Evolutionary conservation across 805 yeast genomes (phyloP).

Genomic region (Brettanomyces nanus): DNA sequence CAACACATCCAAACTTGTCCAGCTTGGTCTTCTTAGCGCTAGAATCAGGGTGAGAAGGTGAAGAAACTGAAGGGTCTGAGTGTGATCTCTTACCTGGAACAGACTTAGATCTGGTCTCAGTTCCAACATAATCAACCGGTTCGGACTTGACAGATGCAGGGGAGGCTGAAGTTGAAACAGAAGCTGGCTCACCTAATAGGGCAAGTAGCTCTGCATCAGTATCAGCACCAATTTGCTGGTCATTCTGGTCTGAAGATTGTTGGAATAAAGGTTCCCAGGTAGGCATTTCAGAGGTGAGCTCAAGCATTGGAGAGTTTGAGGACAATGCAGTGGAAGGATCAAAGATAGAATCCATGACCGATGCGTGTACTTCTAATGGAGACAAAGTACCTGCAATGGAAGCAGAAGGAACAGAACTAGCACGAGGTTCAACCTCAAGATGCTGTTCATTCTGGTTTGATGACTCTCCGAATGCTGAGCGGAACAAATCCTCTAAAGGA

Average conservation of each 20-base stretch:
- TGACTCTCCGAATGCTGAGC: not conserved
- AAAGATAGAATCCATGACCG: constrained; percentile 45
- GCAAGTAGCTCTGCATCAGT: constrained; percentile 2
- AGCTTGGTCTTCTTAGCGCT: constrained; percentile 25
- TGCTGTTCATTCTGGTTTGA: not conserved
- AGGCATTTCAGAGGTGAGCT: not conserved
- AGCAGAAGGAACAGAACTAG: not conserved
- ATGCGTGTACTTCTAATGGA: constrained; percentile 46
- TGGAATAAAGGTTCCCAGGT: constrained; percentile 42
- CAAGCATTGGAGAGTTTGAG: constrained; percentile 43
- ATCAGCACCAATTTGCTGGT: not conserved
- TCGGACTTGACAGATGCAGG: constrained; percentile 11
- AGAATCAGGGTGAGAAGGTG: constrained; percentile 4
- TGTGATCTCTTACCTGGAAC: constrained; percentile 5
- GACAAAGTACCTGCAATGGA: constrained; percentile 25
- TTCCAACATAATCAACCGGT: constrained; percentile 6
- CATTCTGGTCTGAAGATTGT: not conserved
- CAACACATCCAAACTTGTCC: constrained; percentile 69
- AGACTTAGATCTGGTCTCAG: constrained; percentile 4
- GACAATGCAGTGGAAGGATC: constrained; percentile 15
- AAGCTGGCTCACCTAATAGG: not conserved
- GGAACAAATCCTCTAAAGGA: constrained; percentile 6
- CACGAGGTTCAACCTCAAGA: not conserved
- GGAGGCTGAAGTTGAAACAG: not conserved
- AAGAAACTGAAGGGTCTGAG: constrained; percentile 6